phyloP scores from a whole-genome alignment of 2,329 filamentous ascomycete species.

The Penicillium crustosum region DNA sequence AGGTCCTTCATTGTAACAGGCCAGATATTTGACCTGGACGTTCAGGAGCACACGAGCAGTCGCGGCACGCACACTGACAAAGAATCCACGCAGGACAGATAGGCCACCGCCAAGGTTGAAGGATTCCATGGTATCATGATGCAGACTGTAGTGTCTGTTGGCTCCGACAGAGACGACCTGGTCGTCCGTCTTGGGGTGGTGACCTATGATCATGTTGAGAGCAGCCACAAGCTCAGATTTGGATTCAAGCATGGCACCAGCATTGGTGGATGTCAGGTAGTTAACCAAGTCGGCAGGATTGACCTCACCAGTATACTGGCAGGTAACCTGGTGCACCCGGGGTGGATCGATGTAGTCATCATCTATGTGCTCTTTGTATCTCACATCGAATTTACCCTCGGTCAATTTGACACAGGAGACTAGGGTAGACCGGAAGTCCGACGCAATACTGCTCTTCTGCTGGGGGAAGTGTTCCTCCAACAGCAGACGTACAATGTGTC shows the following conservation, averaged over 20 bases:
- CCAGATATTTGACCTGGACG: conserved; percentile 60
- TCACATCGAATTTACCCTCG: conserved; percentile 28
- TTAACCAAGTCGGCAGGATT: conserved; percentile 45
- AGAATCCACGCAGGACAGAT: conserved; percentile 61
- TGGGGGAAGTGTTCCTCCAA: conserved; percentile 38
- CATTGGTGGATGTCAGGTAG: conserved; percentile 42
- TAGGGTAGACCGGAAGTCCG: conserved; percentile 43
- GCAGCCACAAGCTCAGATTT: conserved; percentile 57
- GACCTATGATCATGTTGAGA: conserved; percentile 58
- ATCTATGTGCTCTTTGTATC: conserved; percentile 40
- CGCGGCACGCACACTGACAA: conserved; percentile 60
- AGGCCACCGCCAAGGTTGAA: conserved; percentile 53
- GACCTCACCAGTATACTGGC: conserved; percentile 37
- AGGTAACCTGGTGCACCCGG: conserved; percentile 38
- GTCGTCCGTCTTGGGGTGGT: conserved; percentile 45
- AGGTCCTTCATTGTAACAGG: conserved; percentile 55
- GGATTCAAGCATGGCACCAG: conserved; percentile 40
- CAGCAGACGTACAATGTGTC: conserved; percentile 51
- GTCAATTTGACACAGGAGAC: conserved; percentile 33
- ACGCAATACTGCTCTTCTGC: conserved; percentile 35
- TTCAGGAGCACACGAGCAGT: conserved; percentile 61
- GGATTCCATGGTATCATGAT: conserved; percentile 32
- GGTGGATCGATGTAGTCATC: conserved; percentile 33
- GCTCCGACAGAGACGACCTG: conserved; percentile 50
- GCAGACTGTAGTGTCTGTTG: conserved; percentile 55